Conservation (phyloP, 2,329 filamentous ascomycete genomes). For the Kalaharituber pfeilii region DNA sequence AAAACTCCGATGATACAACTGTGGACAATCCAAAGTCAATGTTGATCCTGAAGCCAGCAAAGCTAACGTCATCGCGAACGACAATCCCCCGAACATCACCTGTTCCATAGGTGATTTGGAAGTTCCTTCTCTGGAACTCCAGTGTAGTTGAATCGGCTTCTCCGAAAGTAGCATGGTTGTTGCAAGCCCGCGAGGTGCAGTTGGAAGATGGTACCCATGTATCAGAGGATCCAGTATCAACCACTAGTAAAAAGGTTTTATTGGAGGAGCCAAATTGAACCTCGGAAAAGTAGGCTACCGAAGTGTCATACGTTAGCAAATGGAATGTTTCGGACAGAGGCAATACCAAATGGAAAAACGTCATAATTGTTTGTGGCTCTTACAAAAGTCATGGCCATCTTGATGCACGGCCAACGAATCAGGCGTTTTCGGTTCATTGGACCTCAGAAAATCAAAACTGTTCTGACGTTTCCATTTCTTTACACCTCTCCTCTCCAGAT, state of each 20-base stretch:
- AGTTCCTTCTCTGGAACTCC: constrained; percentile 36
- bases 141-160: constrained; percentile 47
- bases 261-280: constrained; percentile 39
- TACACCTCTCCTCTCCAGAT: constrained; percentile 10
- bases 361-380: too few relatives aligned
- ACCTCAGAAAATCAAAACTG: constrained; percentile 29
- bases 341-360: too few relatives aligned
- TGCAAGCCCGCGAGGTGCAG: constrained; percentile 51
- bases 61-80: constrained; percentile 46
- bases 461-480: constrained; percentile 5
- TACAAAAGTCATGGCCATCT: constrained; percentile 44
- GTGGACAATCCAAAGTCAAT: constrained; percentile 58
- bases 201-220: constrained; percentile 67
- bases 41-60: constrained; percentile 47
- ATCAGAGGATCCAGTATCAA: constrained; percentile 51
- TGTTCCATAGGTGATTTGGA: constrained; percentile 58
- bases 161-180: constrained; percentile 52
- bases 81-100: constrained; percentile 52
- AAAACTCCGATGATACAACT: constrained; percentile 55
- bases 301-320: too few relatives aligned
- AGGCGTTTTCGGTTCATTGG: constrained; percentile 31
- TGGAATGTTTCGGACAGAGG: too few relatives aligned
- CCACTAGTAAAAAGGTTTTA: constrained; percentile 42
- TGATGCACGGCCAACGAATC: constrained; percentile 42
- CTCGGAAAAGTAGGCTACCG: constrained; percentile 43